Conservation (phyloP, 1,139 yeast species). For the Magnusiomyces magnusii region DNA sequence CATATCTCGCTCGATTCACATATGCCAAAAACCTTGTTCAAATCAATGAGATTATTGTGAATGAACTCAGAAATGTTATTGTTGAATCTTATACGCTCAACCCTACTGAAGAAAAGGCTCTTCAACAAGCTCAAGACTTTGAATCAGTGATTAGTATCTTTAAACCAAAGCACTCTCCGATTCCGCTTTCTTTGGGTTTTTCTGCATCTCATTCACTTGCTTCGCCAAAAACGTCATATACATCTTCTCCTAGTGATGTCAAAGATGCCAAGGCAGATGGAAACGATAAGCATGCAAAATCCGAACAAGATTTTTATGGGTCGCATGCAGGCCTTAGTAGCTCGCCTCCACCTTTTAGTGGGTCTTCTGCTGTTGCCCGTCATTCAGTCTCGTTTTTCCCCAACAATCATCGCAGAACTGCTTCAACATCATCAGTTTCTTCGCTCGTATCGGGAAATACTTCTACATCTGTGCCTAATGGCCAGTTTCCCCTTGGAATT, state of each 20-base stretch:
- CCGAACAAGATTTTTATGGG: neutral
- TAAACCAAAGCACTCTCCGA: neutral
- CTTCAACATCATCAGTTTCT: neutral
- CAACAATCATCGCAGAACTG: neutral
- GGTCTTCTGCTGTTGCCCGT: neutral
- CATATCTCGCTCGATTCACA: neutral
- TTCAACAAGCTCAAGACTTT: neutral
- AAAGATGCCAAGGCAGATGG: neutral
- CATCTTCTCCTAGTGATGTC: neutral
- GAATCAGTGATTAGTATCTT: neutral
- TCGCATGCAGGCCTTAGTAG: neutral
- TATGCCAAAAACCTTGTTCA: conserved; percentile 1
- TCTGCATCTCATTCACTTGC: neutral
- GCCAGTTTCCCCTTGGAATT: neutral
- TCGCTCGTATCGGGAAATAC: neutral
- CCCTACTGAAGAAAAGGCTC: neutral
- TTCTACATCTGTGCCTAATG: neutral
- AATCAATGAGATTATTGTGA: neutral
- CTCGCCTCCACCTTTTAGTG: neutral
- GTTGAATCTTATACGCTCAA: neutral
- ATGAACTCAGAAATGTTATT: neutral
- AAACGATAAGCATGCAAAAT: neutral
- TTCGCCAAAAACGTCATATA: neutral
- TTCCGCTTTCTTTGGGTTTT: neutral
- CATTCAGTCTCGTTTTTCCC: conserved; percentile 2